Evolutionary conservation across 139 green algal species (phyloP).

Genomic region (Volvox africanus): DNA sequence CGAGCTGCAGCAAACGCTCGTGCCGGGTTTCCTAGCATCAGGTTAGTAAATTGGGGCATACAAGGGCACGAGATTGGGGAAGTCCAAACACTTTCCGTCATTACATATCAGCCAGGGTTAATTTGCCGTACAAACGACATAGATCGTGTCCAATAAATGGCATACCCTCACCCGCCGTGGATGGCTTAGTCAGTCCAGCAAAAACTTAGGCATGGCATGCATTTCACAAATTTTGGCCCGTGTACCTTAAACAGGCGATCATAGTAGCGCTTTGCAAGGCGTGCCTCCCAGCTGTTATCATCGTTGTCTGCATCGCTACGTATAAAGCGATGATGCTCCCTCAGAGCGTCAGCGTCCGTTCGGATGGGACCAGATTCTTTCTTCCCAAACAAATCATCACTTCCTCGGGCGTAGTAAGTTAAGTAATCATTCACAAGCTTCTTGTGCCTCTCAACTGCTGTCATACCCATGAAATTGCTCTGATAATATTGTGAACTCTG

Average conservation of each 20-base stretch:
- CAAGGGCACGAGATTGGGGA: no score
- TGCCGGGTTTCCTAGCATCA: no score
- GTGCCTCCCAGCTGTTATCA: constrained; percentile 73
- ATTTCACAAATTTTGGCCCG: no score
- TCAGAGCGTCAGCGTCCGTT: constrained; percentile 73
- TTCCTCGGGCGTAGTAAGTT: constrained; percentile 50
- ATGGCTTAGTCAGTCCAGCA: no score
- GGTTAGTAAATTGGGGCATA: no score
- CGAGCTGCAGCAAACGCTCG: no score
- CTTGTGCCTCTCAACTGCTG: constrained; percentile 72
- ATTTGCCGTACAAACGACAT: no score
- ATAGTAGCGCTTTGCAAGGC: constrained; percentile 87
- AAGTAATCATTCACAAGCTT: constrained; percentile 67
- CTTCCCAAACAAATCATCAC: not conserved
- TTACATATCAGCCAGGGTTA: no score
- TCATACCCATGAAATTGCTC: constrained; percentile 63
- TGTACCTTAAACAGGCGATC: constrained; percentile 83
- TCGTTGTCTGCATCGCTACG: constrained; percentile 76
- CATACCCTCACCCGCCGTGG: no score
- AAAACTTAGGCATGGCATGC: no score
- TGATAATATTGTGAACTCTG: constrained; percentile 27
- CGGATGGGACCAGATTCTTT: not conserved
- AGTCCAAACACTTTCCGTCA: no score
- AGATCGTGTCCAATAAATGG: no score
- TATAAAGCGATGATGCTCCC: constrained; percentile 77